These are phyloP conservation scores for Toxicodendron radicans DNA, from an alignment of 345 rosid species.

Conservation along the genomic window DNA sequence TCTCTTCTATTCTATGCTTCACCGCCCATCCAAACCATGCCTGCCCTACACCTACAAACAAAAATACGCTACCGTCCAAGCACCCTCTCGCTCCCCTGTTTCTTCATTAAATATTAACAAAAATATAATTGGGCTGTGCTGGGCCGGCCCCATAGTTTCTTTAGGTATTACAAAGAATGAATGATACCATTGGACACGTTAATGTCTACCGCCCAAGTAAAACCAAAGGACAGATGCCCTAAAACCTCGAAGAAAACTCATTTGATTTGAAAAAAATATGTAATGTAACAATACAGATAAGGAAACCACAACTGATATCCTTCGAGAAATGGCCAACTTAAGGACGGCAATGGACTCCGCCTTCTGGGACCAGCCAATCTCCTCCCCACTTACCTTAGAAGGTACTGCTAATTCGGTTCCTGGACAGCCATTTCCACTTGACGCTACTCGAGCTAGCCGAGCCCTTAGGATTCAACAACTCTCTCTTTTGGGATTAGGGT, in stretches of 20 bases:
- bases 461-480: constrained; percentile 87
- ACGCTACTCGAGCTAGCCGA: constrained; percentile 65
- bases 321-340: constrained; percentile 58
- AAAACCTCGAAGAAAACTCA: neutral
- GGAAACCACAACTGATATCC: neutral
- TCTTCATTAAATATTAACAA: no score
- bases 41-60: no score
- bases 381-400: constrained; percentile 64
- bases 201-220: no score
- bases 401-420: constrained; percentile 72
- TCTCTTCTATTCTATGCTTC: no score
- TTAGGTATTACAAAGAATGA: no score
- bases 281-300: constrained; percentile 8
- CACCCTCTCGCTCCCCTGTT: no score
- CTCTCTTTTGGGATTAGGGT: constrained; percentile 61
- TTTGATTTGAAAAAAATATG: neutral
- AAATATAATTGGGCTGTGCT: no score
- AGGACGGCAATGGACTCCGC: constrained; percentile 77
- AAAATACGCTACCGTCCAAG: no score
- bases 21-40: no score
- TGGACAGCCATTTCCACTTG: constrained; percentile 68
- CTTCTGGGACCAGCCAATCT: constrained; percentile 73
- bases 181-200: no score
- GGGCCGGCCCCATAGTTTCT: no score
- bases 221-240: neutral